phyloP scores from a whole-genome alignment of 257 asterid species.

The Nicotiana noctiflora region DNA sequence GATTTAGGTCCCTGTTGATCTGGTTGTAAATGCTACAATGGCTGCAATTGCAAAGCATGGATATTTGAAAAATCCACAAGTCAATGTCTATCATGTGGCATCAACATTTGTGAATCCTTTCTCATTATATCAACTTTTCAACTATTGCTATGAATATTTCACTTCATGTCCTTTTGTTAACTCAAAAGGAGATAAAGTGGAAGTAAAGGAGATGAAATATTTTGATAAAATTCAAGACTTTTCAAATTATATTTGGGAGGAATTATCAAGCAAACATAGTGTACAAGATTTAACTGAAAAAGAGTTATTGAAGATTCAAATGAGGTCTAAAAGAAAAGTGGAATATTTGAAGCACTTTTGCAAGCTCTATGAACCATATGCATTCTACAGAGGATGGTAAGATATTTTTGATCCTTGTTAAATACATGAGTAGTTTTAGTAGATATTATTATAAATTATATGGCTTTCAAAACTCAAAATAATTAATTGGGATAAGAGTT shows the following conservation, averaged over 20 bases:
- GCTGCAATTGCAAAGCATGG: conserved; percentile 42
- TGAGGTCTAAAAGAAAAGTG: background rate
- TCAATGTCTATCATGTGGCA: conserved; percentile 33
- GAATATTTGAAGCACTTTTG: background rate
- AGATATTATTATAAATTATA: too few relatives aligned
- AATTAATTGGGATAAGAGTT: too few relatives aligned
- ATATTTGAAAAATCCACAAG: background rate
- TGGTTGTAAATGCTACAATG: conserved; percentile 35
- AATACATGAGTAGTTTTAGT: too few relatives aligned
- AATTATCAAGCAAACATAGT: background rate
- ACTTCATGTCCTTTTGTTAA: conserved; percentile 6
- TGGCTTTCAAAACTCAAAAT: too few relatives aligned
- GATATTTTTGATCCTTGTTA: background rate
- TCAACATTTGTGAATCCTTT: conserved; percentile 24
- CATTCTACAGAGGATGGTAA: background rate
- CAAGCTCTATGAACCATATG: background rate
- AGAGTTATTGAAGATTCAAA: background rate
- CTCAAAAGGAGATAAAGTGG: background rate
- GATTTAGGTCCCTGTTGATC: conserved; percentile 32
- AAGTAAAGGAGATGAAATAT: background rate
- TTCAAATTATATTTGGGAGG: background rate
- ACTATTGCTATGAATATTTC: conserved; percentile 21
- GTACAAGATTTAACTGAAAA: background rate
- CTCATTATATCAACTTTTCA: conserved; percentile 1
- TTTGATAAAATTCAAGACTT: background rate